Percentiles rank a stretch among this genome's conserved stretches.
phyloP scores from a whole-genome alignment of 768 basidiomycete species.

The Leccinum truebloodii region DNA sequence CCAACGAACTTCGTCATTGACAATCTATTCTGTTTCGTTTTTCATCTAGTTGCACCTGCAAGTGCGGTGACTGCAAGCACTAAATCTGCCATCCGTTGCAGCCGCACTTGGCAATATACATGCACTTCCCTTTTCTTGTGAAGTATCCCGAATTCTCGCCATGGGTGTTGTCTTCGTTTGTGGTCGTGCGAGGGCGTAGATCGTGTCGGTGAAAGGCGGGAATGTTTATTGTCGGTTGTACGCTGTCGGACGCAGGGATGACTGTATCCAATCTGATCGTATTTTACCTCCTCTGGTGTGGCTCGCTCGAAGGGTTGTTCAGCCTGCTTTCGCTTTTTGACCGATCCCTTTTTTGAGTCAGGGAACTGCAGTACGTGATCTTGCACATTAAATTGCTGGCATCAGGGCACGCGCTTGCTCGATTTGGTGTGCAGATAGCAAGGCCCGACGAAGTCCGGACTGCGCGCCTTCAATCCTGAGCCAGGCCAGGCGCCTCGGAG shows the following conservation, averaged over 20 bases:
- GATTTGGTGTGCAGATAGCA: no score
- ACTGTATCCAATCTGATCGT: neutral
- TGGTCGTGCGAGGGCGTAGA: neutral
- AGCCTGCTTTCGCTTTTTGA: no score
- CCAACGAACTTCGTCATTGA: neutral
- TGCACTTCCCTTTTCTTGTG: neutral
- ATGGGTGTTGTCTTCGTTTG: neutral
- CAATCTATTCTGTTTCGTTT: neutral
- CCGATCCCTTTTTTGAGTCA: no score
- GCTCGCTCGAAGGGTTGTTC: neutral
- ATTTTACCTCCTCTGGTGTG: neutral
- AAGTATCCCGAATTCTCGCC: neutral
- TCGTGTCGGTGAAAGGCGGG: neutral
- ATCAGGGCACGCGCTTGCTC: no score
- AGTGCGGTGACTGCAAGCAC: constrained; percentile 23
- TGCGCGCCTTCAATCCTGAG: no score
- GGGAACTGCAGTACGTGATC: no score
- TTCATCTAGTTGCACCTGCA: constrained; percentile 14
- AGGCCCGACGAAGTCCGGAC: no score
- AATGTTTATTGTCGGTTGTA: neutral
- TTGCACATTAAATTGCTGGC: no score
- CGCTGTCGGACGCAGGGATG: neutral
- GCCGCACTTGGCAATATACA: neutral
- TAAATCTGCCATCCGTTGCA: neutral
- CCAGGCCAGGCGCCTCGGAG: no score